Evolutionary conservation across 208 protist genomes (phyloP).

Genomic region (Wallacemonas sp.): DNA sequence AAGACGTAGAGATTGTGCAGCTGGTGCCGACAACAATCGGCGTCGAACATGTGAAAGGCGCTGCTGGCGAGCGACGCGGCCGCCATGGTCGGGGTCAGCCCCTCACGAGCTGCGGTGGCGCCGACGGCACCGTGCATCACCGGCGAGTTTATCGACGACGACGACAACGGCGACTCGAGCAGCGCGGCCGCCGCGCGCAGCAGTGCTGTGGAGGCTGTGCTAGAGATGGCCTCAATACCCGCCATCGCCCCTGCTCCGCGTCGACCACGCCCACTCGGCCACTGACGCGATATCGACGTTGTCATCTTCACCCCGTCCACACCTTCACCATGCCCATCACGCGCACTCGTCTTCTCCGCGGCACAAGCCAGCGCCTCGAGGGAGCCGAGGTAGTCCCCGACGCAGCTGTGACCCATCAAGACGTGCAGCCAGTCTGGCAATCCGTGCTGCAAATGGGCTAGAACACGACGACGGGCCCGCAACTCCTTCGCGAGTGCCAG

Average conservation of each 20-base stretch:
- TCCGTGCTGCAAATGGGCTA: not conserved
- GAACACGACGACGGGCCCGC: not conserved
- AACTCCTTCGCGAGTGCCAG: not conserved
- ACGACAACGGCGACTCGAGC: not conserved
- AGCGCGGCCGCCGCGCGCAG: not conserved
- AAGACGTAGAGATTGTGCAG: conserved; percentile 58
- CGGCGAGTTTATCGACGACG: not conserved
- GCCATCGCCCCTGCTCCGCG: too few relatives aligned
- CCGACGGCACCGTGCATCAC: not conserved
- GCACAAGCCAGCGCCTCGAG: not conserved
- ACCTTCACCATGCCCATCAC: too few relatives aligned
- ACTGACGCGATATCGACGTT: too few relatives aligned
- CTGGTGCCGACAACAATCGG: conserved; percentile 53
- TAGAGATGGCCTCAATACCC: too few relatives aligned
- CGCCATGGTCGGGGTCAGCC: not conserved
- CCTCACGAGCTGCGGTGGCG: too few relatives aligned
- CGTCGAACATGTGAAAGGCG: conserved; percentile 56
- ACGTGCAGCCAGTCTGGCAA: not conserved
- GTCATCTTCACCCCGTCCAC: too few relatives aligned
- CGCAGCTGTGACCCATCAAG: not conserved
- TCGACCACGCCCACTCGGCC: too few relatives aligned
- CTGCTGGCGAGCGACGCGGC: not conserved
- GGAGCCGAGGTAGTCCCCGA: not conserved
- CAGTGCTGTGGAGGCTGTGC: too few relatives aligned
- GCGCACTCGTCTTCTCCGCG: not conserved